Base-by-base conservation (phyloP, 1,284 basidiomycete genomes). In the Moesziomyces globuligerus region DNA sequence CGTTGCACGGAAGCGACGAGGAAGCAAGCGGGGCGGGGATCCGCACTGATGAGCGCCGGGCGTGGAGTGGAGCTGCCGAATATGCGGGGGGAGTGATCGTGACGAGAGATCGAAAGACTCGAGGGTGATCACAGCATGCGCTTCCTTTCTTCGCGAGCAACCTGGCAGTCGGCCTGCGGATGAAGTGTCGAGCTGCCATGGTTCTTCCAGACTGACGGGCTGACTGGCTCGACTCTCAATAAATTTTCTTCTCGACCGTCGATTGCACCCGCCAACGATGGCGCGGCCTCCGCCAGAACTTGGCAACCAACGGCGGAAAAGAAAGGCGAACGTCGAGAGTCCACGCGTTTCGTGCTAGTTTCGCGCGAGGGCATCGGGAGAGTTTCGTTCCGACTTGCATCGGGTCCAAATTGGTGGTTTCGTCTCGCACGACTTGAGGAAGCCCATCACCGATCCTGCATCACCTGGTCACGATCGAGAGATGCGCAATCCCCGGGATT, bases 81-180 rank as follows among this genome's bases (percentile, higher is more conserved):
- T 34, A 34, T 57, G 58, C 49, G 55, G 54, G 58, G n/a, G 54
- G 50, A 62, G 58, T 62, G 65, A 68, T 68, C 65, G 65, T 60
- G 65, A 68, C 58, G 58, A 68, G 58, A 61, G 65, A 68, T 62
- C 54, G 65, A 56, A 44, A 21, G 21, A 34, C n/a, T n/a, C n/a
- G n/a, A n/a, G n/a, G 50, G 32, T 65, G 60, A 64, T 56, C 60
- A n/a, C n/a, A 64, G 53, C 44, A 53, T 43, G 39, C 37, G 38
- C 25, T 24, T 24, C 18, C 20, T 18, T 25, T 17, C n/a, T 28
- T 41, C 36, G 38, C 49, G 48, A 47, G 28, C 40, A 43, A 52
- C 49, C 43, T 43, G 26, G 23, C 52, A 29, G 44, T 21, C 20
- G 29, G 18, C 18, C 41, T 29, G 40, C 24, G 50, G 32, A 29